Base-by-base conservation (phyloP, 768 basidiomycete genomes). In the Boletus subparvulus region DNA sequence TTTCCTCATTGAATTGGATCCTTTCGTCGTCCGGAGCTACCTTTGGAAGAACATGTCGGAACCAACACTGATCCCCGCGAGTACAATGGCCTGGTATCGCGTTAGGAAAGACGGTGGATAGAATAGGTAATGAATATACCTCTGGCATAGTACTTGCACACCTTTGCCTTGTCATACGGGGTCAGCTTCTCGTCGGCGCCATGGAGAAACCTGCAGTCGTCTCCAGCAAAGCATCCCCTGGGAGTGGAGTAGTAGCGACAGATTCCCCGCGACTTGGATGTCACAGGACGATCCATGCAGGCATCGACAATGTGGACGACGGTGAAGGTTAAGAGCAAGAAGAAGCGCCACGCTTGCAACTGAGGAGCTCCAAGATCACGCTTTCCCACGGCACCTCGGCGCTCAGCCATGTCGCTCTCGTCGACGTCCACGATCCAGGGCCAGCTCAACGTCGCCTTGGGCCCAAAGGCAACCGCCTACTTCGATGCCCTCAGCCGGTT, bases 131-230 rank as follows among this genome's bases (percentile, higher is more conserved):
- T 28, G 52, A 32, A 45, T 74, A n/a, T 52, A 83, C 87, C 87
- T 47, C 77, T 74, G 6, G 78, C 80, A 55, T 81, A 90, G 73
- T 78, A 89, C 54, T 68, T 78, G 75, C 91, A 92, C 33, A 75
- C 74, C 77, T 92, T 92, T 35, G 78, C 73, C 70, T 83, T 77
- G 74, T 92, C 90, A 63, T 83, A 88, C 3, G 86, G 86, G 3
- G 88, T 87, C 42, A 88, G 36, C 67, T 69, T 63, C 69, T 78
- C 69, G 62, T 75, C 63, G 26, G 78, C 74, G 46, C 81, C 83
- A 58, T 93, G 90, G 12, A 88, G 76, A 70, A 92, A 93, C 76
- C 88, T 91, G 83, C 90, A 93, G 7, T 70, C 69, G 50, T 82
- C 71, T 36, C 83, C 86, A 8, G 83, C 79, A 59, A 83, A 88